Conservation (phyloP, 2,329 filamentous ascomycete species). For the Diaporthe citri region DNA sequence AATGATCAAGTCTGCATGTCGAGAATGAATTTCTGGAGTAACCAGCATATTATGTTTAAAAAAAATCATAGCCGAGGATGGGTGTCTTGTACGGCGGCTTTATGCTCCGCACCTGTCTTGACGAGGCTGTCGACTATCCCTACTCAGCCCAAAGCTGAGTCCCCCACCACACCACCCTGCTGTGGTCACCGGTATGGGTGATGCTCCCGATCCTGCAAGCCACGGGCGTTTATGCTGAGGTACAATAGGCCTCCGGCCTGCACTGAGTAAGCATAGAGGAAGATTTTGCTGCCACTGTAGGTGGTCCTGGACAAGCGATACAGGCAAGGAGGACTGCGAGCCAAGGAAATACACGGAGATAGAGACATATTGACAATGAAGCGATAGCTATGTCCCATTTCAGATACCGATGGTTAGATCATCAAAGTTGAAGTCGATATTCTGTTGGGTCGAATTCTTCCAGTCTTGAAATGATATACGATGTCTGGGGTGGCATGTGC, state of each 20-base stretch:
- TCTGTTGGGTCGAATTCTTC: too few relatives aligned
- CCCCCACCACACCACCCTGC: background rate
- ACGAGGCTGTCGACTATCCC: conserved; percentile 9
- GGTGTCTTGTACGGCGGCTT: background rate
- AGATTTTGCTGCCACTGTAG: background rate
- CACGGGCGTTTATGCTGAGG: background rate
- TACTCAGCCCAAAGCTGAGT: background rate
- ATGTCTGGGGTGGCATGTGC: background rate
- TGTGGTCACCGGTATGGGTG: background rate
- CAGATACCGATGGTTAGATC: too few relatives aligned
- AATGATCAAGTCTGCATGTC: too few relatives aligned
- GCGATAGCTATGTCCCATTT: background rate
- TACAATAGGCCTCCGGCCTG: background rate
- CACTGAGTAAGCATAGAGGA: background rate
- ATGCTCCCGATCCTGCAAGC: conserved; percentile 8
- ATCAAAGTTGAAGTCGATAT: background rate
- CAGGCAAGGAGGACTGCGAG: background rate
- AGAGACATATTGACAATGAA: background rate
- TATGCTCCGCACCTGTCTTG: background rate
- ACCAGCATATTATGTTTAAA: background rate
- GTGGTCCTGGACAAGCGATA: background rate
- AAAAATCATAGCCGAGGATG: background rate
- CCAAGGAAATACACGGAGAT: background rate
- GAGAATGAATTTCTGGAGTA: background rate
- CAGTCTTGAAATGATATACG: background rate